Evolutionary conservation across 805 yeast species (phyloP).

Genomic region (Metschnikowia sp.): DNA sequence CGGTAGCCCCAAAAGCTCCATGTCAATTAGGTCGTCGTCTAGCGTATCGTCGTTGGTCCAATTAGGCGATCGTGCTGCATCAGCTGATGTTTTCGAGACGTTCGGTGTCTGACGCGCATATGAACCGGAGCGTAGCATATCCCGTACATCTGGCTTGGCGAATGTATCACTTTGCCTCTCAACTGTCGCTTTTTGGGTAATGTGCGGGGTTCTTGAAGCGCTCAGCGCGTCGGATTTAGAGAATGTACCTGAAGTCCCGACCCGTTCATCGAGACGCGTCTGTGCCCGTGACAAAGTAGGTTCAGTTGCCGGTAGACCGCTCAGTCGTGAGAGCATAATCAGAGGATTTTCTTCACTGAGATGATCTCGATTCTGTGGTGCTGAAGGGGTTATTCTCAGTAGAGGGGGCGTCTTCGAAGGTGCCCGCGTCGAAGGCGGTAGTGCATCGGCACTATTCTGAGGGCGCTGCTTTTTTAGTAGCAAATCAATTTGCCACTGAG

Average conservation of each 20-base stretch:
- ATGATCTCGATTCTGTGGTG: not conserved
- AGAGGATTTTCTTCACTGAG: not conserved
- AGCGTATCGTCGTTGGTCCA: too few species aligned
- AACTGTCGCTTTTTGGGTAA: too few species aligned
- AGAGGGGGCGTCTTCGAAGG: not conserved
- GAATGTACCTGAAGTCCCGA: too few species aligned
- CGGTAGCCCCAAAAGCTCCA: slow-evolving; percentile 3
- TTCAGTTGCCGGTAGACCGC: not conserved
- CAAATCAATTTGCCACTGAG: slow-evolving; percentile 10
- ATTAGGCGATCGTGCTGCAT: too few species aligned
- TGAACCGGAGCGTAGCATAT: too few species aligned
- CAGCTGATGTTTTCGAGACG: too few species aligned
- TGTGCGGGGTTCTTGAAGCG: too few species aligned
- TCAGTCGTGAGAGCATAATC: not conserved
- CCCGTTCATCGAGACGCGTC: not conserved
- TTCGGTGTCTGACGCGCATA: too few species aligned
- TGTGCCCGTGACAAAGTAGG: not conserved
- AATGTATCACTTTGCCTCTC: too few species aligned
- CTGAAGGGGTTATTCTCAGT: too few species aligned
- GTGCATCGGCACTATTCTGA: not conserved
- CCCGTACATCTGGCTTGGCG: too few species aligned
- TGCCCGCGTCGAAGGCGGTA: slow-evolving; percentile 1
- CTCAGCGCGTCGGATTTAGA: too few species aligned
- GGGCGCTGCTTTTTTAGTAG: slow-evolving; percentile 1
- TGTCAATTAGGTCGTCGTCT: slow-evolving; percentile 11